Evolutionary conservation across 176 grass and related monocot genomes (phyloP).

Genomic region (Aegilops tauschii): DNA sequence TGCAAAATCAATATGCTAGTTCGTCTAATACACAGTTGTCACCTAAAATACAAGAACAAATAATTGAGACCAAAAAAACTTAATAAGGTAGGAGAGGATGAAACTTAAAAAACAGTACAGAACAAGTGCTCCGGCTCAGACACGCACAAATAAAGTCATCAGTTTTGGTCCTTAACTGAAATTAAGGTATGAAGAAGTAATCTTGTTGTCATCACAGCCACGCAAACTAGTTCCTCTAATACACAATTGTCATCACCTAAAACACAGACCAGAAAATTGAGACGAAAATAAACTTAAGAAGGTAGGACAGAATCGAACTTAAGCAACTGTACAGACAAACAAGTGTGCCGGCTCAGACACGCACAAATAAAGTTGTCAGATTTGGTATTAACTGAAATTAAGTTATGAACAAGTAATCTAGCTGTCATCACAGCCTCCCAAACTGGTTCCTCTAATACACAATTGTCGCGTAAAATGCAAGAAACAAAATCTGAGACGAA

Average conservation of each 20-base stretch:
- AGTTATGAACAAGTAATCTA: slow-evolving; percentile 28
- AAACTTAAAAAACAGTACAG: neutral
- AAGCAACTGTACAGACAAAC: neutral
- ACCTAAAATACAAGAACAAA: neutral
- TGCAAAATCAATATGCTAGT: neutral
- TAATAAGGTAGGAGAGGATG: neutral
- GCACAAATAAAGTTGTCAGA: slow-evolving; percentile 62
- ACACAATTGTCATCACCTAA: too few species aligned
- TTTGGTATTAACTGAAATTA: slow-evolving; percentile 22
- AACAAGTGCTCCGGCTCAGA: slow-evolving; percentile 40
- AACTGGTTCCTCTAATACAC: neutral
- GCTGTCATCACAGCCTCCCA: slow-evolving; percentile 50
- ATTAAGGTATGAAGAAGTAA: slow-evolving; percentile 41
- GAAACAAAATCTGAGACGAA: neutral
- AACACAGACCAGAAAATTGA: too few species aligned
- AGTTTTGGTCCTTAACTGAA: slow-evolving; percentile 18
- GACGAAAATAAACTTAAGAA: too few species aligned
- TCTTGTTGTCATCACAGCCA: slow-evolving; percentile 53
- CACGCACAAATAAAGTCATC: slow-evolving; percentile 75
- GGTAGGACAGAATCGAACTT: neutral
- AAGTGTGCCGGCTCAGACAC: slow-evolving; percentile 53
- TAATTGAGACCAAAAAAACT: too few species aligned
- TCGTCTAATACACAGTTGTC: neutral
- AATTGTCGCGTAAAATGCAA: neutral
- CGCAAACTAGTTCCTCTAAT: neutral